Evolutionary conservation across 495 filamentous ascomycete genomes (phyloP), one percentile per base, ranked within the genome.

Genomic region (Hypoxylon fragiforme): DNA sequence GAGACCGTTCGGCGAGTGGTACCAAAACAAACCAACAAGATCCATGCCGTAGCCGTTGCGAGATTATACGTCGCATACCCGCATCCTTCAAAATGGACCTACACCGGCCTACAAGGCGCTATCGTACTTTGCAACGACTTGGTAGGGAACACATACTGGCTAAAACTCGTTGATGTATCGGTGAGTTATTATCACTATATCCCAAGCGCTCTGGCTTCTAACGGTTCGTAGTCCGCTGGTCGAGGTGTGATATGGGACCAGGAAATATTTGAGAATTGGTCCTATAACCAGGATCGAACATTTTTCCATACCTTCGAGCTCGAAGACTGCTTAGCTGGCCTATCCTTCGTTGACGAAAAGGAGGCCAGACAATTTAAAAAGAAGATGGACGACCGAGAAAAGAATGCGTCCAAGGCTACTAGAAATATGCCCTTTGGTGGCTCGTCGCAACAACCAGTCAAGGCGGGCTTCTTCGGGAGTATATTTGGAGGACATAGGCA

Each of bases 301-400:
- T 98, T 97, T 70, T 97, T 98, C 73, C 92, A 97, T 68, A 89
- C 90, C 3, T 97, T 98, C 65, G 94, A 97, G 72, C 82, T 95
- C 37, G 91, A 97, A 67, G 83, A 91, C 24, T 96, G 90, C 65
- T 75, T 92, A 49, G 94, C 90, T 9, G 94, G 87, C 1, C 75
- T 98, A 42, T 95, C 90, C 2, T 98, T 98, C 63, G 83, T 84
- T 41, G 92, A 97, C 66, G 92, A 97, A 75, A 97, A 96, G 72
- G 95, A 98, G 67, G 94, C 95, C 21, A 92, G 88, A 70, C 84
- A 86, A 43, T 97, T 98, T 69, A 81, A 89, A 67, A 92, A 96
- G 76, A 97, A 96, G 74, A 86, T 98, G 76, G 85, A 92, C 54
- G 91, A 95, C 59, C 77, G 91, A 49, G 91, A 96, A 71, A 96